Evolutionary conservation across 306 rosid genomes (phyloP).

Genomic region (Gillenia trifoliata): DNA sequence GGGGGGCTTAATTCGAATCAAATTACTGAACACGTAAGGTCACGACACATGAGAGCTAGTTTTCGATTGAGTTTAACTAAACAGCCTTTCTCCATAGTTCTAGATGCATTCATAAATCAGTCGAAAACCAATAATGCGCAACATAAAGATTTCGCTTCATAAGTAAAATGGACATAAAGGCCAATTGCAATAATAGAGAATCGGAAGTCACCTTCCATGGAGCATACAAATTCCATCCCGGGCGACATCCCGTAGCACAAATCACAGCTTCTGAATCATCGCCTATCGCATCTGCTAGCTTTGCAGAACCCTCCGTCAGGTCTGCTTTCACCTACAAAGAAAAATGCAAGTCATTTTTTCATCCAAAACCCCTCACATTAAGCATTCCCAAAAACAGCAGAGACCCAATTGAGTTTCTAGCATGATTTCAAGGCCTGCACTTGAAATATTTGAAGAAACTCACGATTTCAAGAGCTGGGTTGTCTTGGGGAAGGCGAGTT

Average conservation of each 20-base stretch:
- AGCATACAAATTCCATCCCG: slow-evolving; percentile 79
- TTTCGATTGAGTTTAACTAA: neutral
- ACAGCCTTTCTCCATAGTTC: neutral
- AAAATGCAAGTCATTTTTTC: slow-evolving; percentile 6
- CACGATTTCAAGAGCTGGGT: slow-evolving; percentile 76
- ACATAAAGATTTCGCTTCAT: neutral
- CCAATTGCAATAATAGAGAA: slow-evolving; percentile 1
- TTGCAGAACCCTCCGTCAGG: slow-evolving; percentile 81
- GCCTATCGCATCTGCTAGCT: slow-evolving; percentile 73
- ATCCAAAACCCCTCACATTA: neutral
- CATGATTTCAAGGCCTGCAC: neutral
- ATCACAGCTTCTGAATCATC: slow-evolving; percentile 85
- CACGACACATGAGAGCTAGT: too few species aligned
- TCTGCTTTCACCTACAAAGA: slow-evolving; percentile 72
- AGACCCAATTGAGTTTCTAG: slow-evolving; percentile 2
- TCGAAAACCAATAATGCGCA: neutral
- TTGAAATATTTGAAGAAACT: slow-evolving; percentile 20
- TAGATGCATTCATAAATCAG: neutral
- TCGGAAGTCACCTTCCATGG: slow-evolving; percentile 79
- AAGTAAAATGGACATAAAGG: neutral
- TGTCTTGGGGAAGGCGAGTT: slow-evolving; percentile 37
- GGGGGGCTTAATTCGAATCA: too few species aligned
- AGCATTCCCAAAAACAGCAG: neutral
- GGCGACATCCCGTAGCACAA: slow-evolving; percentile 83
- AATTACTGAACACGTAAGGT: too few species aligned